Evolutionary conservation across 2,329 filamentous ascomycete genomes (phyloP).

Genomic region (Talaromyces sp.): DNA sequence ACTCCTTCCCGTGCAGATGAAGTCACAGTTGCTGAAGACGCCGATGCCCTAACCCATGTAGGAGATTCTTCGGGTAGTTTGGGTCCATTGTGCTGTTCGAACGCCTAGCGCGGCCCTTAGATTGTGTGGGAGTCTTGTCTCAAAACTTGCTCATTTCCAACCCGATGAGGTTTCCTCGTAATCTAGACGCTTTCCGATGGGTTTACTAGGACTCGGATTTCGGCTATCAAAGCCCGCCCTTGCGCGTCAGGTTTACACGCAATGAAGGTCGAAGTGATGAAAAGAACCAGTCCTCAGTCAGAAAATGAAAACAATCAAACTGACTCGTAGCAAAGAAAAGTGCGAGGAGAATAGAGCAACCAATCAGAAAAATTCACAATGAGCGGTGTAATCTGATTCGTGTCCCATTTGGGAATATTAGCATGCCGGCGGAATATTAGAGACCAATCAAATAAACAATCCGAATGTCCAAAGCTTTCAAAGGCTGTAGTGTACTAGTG

Average conservation of each 20-base stretch:
- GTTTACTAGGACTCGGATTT: background rate
- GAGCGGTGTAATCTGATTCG: constrained; percentile 11
- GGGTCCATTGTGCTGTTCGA: background rate
- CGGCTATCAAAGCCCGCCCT: background rate
- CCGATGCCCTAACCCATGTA: background rate
- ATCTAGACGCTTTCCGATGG: background rate
- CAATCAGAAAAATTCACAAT: constrained; percentile 9
- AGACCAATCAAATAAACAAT: background rate
- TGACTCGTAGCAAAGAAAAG: background rate
- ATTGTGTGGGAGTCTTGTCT: background rate
- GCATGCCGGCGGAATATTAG: background rate
- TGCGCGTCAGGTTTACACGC: background rate
- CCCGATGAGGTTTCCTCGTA: background rate
- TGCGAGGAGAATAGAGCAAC: background rate
- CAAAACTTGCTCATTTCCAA: background rate
- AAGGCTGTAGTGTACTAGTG: too few relatives aligned
- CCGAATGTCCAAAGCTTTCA: background rate
- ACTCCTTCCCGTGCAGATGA: background rate
- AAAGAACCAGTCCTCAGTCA: background rate
- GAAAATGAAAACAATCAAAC: background rate
- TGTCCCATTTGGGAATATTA: background rate
- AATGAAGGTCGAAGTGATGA: background rate
- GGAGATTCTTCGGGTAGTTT: background rate
- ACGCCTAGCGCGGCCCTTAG: background rate
- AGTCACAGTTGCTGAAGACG: background rate